phyloP scores from a whole-genome alignment of 257 asterid species.

The Fraxinus quadrangulata region DNA sequence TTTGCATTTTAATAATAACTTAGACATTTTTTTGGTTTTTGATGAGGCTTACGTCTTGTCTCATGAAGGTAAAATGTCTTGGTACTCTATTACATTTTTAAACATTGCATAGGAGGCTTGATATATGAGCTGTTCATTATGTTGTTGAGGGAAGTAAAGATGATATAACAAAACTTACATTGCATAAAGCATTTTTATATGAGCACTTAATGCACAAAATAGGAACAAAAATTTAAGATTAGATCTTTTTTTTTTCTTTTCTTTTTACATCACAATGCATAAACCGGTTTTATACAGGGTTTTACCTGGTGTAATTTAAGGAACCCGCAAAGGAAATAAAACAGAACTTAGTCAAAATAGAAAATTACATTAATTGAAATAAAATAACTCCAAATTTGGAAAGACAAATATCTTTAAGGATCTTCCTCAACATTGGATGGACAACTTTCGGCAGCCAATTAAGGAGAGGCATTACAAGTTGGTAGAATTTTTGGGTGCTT shows the following conservation, averaged over 20 bases:
- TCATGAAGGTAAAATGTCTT: no score
- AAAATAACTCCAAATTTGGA: neutral
- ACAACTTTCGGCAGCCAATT: conserved; percentile 1
- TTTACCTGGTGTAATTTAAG: neutral
- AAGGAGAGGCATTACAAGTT: neutral
- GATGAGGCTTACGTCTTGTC: no score
- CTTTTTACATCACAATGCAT: neutral
- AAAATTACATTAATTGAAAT: neutral
- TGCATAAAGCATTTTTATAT: neutral
- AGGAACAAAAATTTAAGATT: neutral
- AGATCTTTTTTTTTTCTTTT: neutral
- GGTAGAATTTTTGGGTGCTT: neutral
- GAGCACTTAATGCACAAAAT: neutral
- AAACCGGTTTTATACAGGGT: neutral
- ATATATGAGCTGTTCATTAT: neutral
- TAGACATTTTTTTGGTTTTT: no score
- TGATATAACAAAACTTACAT: neutral
- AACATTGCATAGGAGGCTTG: neutral
- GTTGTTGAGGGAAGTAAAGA: neutral
- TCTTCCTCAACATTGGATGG: neutral
- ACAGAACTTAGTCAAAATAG: neutral
- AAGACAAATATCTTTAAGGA: neutral
- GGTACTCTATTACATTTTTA: no score
- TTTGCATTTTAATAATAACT: no score
- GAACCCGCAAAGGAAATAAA: neutral